A percentile compares a stretch with the other conserved stretches of the same genome.
Evolutionary conservation across 2,329 filamentous ascomycete genomes (phyloP).

Genomic region (Cladosporium sp.): DNA sequence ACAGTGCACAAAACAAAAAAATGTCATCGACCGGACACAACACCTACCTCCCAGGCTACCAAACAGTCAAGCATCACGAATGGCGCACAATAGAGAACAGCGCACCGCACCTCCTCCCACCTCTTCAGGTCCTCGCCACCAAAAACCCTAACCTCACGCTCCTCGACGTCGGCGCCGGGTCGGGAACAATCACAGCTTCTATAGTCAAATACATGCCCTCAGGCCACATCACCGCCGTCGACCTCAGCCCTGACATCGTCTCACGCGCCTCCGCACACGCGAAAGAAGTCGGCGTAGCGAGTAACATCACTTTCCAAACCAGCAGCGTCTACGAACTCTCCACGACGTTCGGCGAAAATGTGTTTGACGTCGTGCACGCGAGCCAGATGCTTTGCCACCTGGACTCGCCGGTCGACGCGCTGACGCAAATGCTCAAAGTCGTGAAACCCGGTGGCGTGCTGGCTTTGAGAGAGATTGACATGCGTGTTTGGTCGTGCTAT

Average conservation of each 20-base stretch:
- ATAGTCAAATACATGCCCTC: constrained; percentile 46
- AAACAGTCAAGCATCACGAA: constrained; percentile 44
- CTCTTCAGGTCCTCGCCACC: constrained; percentile 26
- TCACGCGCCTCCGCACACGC: constrained; percentile 42
- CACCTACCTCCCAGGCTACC: constrained; percentile 45
- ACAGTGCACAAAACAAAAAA: not conserved
- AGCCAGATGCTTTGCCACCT: constrained; percentile 62
- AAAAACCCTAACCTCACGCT: constrained; percentile 37
- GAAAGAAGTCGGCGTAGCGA: constrained; percentile 34
- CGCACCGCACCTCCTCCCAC: constrained; percentile 37
- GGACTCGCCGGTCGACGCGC: constrained; percentile 49
- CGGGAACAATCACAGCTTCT: constrained; percentile 50
- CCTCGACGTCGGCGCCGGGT: constrained; percentile 51
- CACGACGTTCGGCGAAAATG: constrained; percentile 42
- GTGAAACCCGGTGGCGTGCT: constrained; percentile 55
- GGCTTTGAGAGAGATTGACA: constrained; percentile 46
- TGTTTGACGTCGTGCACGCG: constrained; percentile 61
- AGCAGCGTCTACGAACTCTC: constrained; percentile 39
- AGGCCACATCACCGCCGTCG: constrained; percentile 48
- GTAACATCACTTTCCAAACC: constrained; percentile 42
- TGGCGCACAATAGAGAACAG: constrained; percentile 49
- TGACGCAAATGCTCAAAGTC: constrained; percentile 57
- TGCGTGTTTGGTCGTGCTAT: constrained; percentile 40
- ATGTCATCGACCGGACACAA: constrained; percentile 13
- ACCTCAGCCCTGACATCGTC: constrained; percentile 47